Evolutionary conservation across 371 early-diverging fungal species (phyloP), one percentile per base, ranked within the genome.

Genomic region (Mortierella sp.): DNA sequence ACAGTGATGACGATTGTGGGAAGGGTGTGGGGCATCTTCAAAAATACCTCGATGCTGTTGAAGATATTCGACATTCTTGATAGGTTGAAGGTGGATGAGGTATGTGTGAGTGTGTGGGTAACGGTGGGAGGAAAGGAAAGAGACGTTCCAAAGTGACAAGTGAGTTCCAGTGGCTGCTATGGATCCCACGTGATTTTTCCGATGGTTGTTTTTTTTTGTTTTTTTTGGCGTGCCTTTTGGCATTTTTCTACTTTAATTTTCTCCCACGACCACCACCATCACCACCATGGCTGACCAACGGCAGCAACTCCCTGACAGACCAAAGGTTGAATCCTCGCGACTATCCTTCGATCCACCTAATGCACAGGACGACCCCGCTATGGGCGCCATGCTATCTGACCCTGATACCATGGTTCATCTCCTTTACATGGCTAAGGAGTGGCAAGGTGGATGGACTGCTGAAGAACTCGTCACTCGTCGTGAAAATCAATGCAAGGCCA

Each of bases 311-410:
- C 23, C 40, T 22, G 54, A 45, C 58, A 67, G 64, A 35, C 47
- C 61, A 42, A 58, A 53, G 5, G 57, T 68, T 35, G 68, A 68
- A 31, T 70, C 81, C n/a, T 61, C 71, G 2, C 81, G 81, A 22
- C 61, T 80, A 4, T 49, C 72, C 2, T 63, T 71, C 28, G 81
- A 80, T 59, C 58, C 64, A 0, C 75, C 81, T 28, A 55, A 54
- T 2, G 71, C 29, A 8, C 23, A 61, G 34, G 81, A 80, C 35
- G 81, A 80, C 47, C 28, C 42, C 1, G 73, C 69, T 22, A 81
- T 84, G 74, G 63, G 78, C 35, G 75, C 55, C 28, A 84, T 84
- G 69, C 58, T 84, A 49, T 82, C 82, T 0, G 84, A 81, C 26
- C 43, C 61, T 47, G 72, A 68, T 6, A 84, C 77, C 1, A 84